Evolutionary conservation across 345 rosid genomes (phyloP).

Genomic region (Noccaea bulbosa): DNA sequence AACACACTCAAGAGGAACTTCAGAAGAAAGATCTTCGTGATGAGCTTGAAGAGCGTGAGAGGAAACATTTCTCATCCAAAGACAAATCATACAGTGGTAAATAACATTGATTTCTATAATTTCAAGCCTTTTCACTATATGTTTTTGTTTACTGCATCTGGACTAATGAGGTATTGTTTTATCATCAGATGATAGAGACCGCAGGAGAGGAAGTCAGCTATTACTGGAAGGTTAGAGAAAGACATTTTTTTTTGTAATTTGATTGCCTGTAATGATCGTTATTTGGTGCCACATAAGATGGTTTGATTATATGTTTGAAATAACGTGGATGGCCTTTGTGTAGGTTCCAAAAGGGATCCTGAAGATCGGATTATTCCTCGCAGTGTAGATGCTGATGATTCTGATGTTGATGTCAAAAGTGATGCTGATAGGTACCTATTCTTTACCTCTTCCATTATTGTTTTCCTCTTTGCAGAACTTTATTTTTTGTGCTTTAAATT

Average conservation of each 20-base stretch:
- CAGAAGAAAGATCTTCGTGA: conserved; percentile 81
- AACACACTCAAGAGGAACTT: conserved; percentile 87
- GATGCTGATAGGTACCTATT: conserved; percentile 64
- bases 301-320: conserved; percentile 16
- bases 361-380: conserved; percentile 88
- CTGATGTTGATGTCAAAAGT: conserved; percentile 77
- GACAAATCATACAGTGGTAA: conserved; percentile 71
- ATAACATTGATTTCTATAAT: background rate
- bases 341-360: conserved; percentile 74
- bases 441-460: conserved; percentile 10
- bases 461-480: conserved; percentile 5
- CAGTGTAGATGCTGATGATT: conserved; percentile 94
- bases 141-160: conserved; percentile 9
- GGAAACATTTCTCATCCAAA: conserved; percentile 88
- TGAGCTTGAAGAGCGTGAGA: conserved; percentile 91
- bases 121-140: conserved; percentile 10
- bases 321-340: conserved; percentile 35
- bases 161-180: conserved; percentile 6
- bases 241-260: background rate
- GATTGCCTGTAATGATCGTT: background rate
- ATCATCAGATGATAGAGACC: conserved; percentile 82
- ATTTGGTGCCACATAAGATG: conserved; percentile 2
- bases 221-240: conserved; percentile 62
- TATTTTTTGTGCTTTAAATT: conserved; percentile 5
- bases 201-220: conserved; percentile 76